Conservation (phyloP, 2,329 filamentous ascomycete genomes). For the Colletotrichum horii region DNA sequence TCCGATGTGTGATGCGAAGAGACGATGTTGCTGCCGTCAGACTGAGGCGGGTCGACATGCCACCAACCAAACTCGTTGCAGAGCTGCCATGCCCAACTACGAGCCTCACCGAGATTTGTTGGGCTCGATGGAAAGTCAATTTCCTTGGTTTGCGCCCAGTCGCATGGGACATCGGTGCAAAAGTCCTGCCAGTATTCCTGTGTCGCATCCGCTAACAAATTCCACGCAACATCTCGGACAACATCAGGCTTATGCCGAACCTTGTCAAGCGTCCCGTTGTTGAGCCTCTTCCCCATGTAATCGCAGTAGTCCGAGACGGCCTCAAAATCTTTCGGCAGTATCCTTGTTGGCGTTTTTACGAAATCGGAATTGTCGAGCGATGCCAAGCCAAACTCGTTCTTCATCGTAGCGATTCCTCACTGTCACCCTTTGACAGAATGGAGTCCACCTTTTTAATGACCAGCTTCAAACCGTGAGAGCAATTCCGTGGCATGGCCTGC, state of each 20-base stretch:
- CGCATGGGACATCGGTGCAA: not conserved
- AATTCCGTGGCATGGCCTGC: slow-evolving; percentile 35
- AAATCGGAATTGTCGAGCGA: slow-evolving; percentile 3
- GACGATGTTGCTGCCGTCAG: slow-evolving; percentile 11
- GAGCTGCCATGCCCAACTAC: slow-evolving; percentile 11
- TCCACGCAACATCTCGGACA: not conserved
- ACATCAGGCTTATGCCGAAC: not conserved
- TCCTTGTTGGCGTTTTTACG: not conserved
- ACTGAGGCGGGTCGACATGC: slow-evolving; percentile 2
- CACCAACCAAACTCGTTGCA: slow-evolving; percentile 20
- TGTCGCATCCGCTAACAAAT: not conserved
- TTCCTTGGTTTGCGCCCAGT: not conserved
- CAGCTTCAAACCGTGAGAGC: slow-evolving; percentile 48
- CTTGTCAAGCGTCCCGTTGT: not conserved
- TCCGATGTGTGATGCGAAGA: not conserved
- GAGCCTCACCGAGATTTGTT: not conserved
- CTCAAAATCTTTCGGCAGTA: not conserved
- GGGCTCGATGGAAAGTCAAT: not conserved
- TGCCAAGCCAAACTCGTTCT: slow-evolving; percentile 5
- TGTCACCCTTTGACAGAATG: slow-evolving; percentile 30
- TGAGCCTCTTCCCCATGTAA: not conserved
- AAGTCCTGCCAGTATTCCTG: not conserved
- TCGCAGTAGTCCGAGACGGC: slow-evolving; percentile 5
- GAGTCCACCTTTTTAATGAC: slow-evolving; percentile 52
- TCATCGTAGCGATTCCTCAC: slow-evolving; percentile 1